These are phyloP conservation scores for Diplocarpon mali DNA, from an alignment of 2,329 filamentous ascomycete genomes.

Conservation along the genomic window DNA sequence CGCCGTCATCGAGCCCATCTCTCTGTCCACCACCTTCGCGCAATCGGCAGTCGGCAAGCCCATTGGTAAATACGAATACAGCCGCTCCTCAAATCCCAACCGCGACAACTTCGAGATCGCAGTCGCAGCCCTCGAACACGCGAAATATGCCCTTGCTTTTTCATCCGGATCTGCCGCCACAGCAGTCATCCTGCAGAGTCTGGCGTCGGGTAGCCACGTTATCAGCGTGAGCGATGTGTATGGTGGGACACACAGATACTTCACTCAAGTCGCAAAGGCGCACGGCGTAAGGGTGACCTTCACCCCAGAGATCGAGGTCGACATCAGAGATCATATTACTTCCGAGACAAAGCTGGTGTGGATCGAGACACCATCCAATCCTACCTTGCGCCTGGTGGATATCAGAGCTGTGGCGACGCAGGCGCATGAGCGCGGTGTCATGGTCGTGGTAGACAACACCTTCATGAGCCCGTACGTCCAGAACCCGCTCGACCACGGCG, in stretches of 20 bases:
- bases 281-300: constrained; percentile 94
- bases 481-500: constrained; percentile 88
- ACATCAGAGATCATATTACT: constrained; percentile 75
- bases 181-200: constrained; percentile 82
- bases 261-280: constrained; percentile 91
- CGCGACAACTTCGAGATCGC: constrained; percentile 87
- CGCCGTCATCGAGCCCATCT: constrained; percentile 93
- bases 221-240: constrained; percentile 97
- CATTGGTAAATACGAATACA: constrained; percentile 86
- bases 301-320: constrained; percentile 80
- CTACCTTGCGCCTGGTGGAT: constrained; percentile 85
- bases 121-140: constrained; percentile 85
- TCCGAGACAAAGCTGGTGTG: constrained; percentile 88
- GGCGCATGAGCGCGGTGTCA: constrained; percentile 78
- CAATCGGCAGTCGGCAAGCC: constrained; percentile 81
- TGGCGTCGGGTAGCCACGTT: constrained; percentile 84
- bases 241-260: constrained; percentile 95
- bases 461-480: constrained; percentile 95
- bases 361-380: constrained; percentile 95
- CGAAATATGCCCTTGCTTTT: constrained; percentile 86
- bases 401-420: constrained; percentile 74
- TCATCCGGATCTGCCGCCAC: constrained; percentile 90
- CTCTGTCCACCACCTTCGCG: constrained; percentile 92
- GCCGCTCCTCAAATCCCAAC: constrained; percentile 87
- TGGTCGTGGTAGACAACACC: constrained; percentile 98